Evolutionary conservation across 768 basidiomycete species (phyloP), one percentile per base, ranked within the genome.

Genomic region (Tylopilus cervinicoccineus): DNA sequence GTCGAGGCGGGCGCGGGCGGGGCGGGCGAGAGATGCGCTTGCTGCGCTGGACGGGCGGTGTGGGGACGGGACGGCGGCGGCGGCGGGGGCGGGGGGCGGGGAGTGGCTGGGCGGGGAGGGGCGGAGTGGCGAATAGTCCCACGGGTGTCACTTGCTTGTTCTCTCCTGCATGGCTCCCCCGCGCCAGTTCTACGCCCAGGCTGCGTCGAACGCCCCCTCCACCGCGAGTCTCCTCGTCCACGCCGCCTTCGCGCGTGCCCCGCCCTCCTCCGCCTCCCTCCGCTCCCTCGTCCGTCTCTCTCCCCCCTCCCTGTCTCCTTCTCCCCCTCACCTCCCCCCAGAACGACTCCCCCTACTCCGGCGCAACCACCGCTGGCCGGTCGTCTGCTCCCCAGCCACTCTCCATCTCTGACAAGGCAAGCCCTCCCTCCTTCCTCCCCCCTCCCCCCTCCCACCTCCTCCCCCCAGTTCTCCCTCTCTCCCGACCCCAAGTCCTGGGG

Each of bases 401-500:
- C 12, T 82, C 79, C 19, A 74, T 84, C 51, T 80, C 81, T 26
- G 78, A 84, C 60, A 84, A 84, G 72, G 82, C 71, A 52, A 36
- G 67, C 53, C 42, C 42, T 23, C 10, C n/a, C 20, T 12, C 8
- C 13, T n/a, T 4, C 14, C 3, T 31, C 8, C 5, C 45, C 29
- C 7, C 40, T 45, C 36, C 45, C 3, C 26, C 22, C 33, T 38
- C 50, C 38, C 19, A 61, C 14, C 28, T 17, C 27, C 14, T 2
- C 38, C 17, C 19, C 28, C 42, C 29, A 89, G 86, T 88, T 79
- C 60, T 86, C 85, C 14, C 77, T 88, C 19, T 80, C 85, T 6
- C 78, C 86, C 1, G 86, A 88, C 65, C 87, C 87, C 4, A 68
- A 75, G 13, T 78, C 74, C 0, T 89, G 87, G 87, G 85, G 84